Base-by-base conservation (phyloP, 805 yeast species). In the Teunomyces aglyptinius region DNA sequence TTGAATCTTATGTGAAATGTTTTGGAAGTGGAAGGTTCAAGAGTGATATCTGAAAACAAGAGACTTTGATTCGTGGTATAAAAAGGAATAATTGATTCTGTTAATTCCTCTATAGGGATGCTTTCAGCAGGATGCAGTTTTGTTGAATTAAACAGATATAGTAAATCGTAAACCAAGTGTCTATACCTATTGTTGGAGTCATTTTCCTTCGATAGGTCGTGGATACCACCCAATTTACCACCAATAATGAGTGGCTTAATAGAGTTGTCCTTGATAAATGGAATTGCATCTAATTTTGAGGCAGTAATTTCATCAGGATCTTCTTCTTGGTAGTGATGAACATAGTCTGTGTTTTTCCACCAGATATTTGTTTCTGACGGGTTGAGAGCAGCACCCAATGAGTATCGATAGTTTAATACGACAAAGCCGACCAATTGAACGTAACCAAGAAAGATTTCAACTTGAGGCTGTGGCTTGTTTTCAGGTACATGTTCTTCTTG, bases 401-500 rank as follows among this genome's bases (percentile, higher is more conserved):
- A 67, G 40, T 68, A 60, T 41, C 62, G 61, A 48, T 70, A 70
- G 51, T 72, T 72, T 26, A 68, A 60, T 6, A 70, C 66, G 11
- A 67, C 65, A 34, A 64, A 70, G 4, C 77, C 77, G 38, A 68
- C 50, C 43, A 72, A 49, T 51, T 72, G 77, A 18, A 71, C 48
- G 49, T 71, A 63, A 0, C 75, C 76, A 27, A 71, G 53, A 39
- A 64, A 59, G 3, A 70, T 51, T 5, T 49, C 16, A 5, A 27
- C 29, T 6, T 26, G 42, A 4, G 42, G 33, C 5, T 27, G 20
- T 16, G n/a, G 24, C 13, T 8, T 24, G 6, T 19, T 33, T n/a
- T 19, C 42, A 11, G 42, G 19, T 10, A 5, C 13, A 11, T 13
- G 42, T 38, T 28, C 33, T 27, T 29, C 33, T 44, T 32, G 22